Evolutionary conservation across 495 filamentous ascomycete genomes (phyloP).

Genomic region (Polyplosphaeria fusca): DNA sequence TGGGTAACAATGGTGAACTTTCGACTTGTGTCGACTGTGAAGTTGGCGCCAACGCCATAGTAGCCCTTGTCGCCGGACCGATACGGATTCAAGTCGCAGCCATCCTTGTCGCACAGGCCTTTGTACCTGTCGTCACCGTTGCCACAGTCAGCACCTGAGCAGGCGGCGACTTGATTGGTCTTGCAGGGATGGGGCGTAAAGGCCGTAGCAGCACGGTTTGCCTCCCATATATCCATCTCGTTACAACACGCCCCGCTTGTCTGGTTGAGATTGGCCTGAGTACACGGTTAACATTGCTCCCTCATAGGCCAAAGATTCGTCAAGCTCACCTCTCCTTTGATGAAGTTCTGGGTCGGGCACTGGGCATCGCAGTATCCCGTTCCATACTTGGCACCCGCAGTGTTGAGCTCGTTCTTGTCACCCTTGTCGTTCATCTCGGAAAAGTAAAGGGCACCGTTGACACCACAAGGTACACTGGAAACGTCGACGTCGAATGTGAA

Average conservation of each 20-base stretch:
- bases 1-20: conserved; percentile 66
- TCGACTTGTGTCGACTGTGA: conserved; percentile 56
- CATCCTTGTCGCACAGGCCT: conserved; percentile 61
- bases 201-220: conserved; percentile 31
- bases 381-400: conserved; percentile 63
- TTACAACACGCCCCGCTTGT: conserved; percentile 39
- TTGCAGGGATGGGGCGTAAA: conserved; percentile 40
- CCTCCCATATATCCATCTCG: conserved; percentile 36
- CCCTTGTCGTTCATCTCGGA: conserved; percentile 59
- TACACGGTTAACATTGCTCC: too few relatives aligned
- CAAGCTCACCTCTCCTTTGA: conserved; percentile 47
- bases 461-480: conserved; percentile 58
- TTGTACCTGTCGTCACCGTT: conserved; percentile 27
- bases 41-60: conserved; percentile 50
- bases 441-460: conserved; percentile 68
- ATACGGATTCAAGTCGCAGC: conserved; percentile 65
- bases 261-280: conserved; percentile 43
- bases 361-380: conserved; percentile 72
- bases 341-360: conserved; percentile 54
- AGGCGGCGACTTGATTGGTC: conserved; percentile 28
- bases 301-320: background rate
- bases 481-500: conserved; percentile 64
- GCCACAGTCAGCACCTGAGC: conserved; percentile 26
- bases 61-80: conserved; percentile 51
- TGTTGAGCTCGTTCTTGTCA: conserved; percentile 46